These are phyloP conservation scores for Lizanozyma gosingica DNA, from an alignment of 1,139 yeast genomes.

Conservation along the genomic window DNA sequence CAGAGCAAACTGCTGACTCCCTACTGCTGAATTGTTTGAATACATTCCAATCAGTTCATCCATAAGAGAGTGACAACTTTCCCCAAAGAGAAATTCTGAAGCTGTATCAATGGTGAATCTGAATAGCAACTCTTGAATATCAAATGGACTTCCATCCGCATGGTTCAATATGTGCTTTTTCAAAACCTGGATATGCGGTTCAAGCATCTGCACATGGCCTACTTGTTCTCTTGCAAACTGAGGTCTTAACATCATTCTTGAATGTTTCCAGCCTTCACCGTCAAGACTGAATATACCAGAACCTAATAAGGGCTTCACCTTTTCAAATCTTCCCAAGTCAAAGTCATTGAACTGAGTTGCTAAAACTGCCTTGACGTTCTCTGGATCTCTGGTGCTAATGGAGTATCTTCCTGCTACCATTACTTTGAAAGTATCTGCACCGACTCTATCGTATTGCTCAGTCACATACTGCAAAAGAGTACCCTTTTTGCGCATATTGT, in stretches of 20 bases:
- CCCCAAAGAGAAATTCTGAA: slow-evolving; percentile 52
- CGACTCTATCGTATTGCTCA: slow-evolving; percentile 9
- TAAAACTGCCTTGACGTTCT: slow-evolving; percentile 8
- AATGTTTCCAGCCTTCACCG: slow-evolving; percentile 50
- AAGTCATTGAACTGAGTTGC: slow-evolving; percentile 35
- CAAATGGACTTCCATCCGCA: slow-evolving; percentile 20
- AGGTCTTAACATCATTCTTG: slow-evolving; percentile 50
- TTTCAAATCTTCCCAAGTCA: slow-evolving; percentile 43
- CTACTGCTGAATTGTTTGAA: slow-evolving; percentile 13
- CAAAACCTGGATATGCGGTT: slow-evolving; percentile 37
- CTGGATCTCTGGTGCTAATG: slow-evolving; percentile 26
- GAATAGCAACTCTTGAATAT: slow-evolving; percentile 42
- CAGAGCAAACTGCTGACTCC: slow-evolving; percentile 31
- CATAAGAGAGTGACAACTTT: slow-evolving; percentile 34
- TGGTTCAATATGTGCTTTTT: slow-evolving; percentile 19
- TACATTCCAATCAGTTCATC: slow-evolving; percentile 10
- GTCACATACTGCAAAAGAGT: slow-evolving; percentile 13
- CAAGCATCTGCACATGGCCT: slow-evolving; percentile 38
- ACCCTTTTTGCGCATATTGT: slow-evolving; percentile 17
- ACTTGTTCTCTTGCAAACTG: slow-evolving; percentile 51
- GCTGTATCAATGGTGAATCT: slow-evolving; percentile 48
- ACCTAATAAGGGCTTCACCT: slow-evolving; percentile 39
- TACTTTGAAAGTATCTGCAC: slow-evolving; percentile 13
- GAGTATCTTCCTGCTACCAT: slow-evolving; percentile 14
- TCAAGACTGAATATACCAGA: slow-evolving; percentile 52